Base-by-base conservation (phyloP, 192 early-diverging fungal genomes). In the Podila clonocystis region DNA sequence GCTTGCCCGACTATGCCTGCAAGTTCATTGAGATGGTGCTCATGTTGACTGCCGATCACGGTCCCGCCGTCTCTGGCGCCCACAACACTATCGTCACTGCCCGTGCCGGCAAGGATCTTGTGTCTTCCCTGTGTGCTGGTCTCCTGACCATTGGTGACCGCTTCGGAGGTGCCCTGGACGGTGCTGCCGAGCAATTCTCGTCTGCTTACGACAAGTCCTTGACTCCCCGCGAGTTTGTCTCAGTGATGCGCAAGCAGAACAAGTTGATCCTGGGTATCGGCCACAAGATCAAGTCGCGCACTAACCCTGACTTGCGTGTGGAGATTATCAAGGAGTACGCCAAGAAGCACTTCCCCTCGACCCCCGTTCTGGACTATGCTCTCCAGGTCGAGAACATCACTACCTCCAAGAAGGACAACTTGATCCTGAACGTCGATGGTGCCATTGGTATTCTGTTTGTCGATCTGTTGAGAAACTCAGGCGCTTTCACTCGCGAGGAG, bases 21-120 rank as follows among this genome's bases (percentile, higher is more conserved):
- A 93, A 93, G 89, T 98, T 98, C 83, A 97, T 98, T 69, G 97
- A 98, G 89, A 98, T 98, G 97, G 95, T 97, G 33, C 90, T 98
- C 59, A 98, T 98, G 97, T 89, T 98, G 75, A 98, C 97, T 28
- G 97, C 97, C 22, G 97, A 98, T 89, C 97, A 98, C 87, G 97
- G 97, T 38, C 97, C 97, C 3, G 97, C 97, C 55, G 97, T 98
- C 31, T 96, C 95, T 69, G 97, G 80, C 64, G 96, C 93, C 4
- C 90, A 91, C 78, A 94, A 93, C 88, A 93, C 93, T 48, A 94
- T 94, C 65, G 94, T 96, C 50, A 96, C 94, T 17, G 91, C 97
- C 26, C 95, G 97, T 83, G 97, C 97, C 31, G 97, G 97, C 72
- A 96, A 97, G 86, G 97, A 98, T 84, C 90, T 98, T 67, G 90